Base-by-base conservation (phyloP, 768 basidiomycete genomes). In the Pisolithus sp. region DNA sequence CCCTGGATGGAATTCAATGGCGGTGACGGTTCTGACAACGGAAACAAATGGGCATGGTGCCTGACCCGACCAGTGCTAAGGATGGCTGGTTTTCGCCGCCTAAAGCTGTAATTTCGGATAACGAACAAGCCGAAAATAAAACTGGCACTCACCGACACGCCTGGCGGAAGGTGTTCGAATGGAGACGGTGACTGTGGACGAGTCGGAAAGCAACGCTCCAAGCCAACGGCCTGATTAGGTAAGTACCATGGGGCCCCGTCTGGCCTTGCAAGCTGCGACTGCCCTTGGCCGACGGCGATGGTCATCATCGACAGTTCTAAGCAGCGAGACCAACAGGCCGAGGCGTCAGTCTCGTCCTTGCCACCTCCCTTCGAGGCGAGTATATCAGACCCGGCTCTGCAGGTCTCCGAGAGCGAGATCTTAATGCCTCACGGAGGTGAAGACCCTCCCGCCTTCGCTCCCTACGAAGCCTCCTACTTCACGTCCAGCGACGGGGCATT, bases 391-490 rank as follows among this genome's bases (percentile, higher is more conserved):
- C 57, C 61, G 6, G 39, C 68, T 31, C 49, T 62, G 36, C 53
- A 64, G 18, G 57, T 71, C 39, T 53, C 62, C 9, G 56, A 58
- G 12, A 48, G 50, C 42, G 60, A 59, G 43, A 53, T 57, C 13
- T 51, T 53, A 40, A 58, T 61, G 31, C 58, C 63, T 9, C 59
- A 57, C 17, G 70, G 66, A 18, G 72, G 71, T 18, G 75, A 72
- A n/a, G 72, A 76, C 17, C 86, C 86, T 1, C 86, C 86, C 4
- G 67, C 66, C 2, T 89, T 87, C 56, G 62, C 80, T 2, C 77
- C 75, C 0, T 88, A 88, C 60, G 67, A 80, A 13, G 84, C 86
- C 18, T 76, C 84, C 53, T 81, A 72, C 66, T 82, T 79, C 55
- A 66, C 75, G 21, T 70, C 70, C 1, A 64, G 64, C 31, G 51